A percentile compares a stretch with the other conserved stretches of the same genome.
phyloP scores from a whole-genome alignment of 1,139 yeast species.

The Protomyces gravidus region DNA sequence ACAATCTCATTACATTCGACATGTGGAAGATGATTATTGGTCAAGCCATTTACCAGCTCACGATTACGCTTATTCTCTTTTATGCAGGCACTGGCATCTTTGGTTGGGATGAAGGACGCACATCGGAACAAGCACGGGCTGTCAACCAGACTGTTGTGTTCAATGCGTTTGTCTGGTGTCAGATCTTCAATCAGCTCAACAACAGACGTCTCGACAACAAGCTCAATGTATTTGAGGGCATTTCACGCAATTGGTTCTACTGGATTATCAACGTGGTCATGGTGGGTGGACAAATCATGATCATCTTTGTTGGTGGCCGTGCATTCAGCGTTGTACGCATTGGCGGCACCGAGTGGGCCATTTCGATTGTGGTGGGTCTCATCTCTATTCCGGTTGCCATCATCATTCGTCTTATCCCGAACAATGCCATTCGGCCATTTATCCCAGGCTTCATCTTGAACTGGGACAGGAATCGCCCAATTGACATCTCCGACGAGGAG shows the following conservation, averaged over 20 bases:
- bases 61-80: constrained; percentile 71
- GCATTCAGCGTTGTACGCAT: constrained; percentile 80
- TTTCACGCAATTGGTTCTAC: constrained; percentile 78
- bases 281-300: constrained; percentile 76
- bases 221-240: constrained; percentile 75
- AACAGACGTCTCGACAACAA: constrained; percentile 90
- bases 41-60: constrained; percentile 72
- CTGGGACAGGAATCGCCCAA: constrained; percentile 36
- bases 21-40: constrained; percentile 99
- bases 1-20: constrained; percentile 77
- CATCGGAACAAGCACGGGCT: constrained; percentile 41
- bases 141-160: constrained; percentile 70
- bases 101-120: constrained; percentile 29
- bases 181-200: constrained; percentile 86
- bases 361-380: constrained; percentile 79
- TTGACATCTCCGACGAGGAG: constrained; percentile 26
- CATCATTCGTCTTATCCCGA: constrained; percentile 70
- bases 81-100: constrained; percentile 70
- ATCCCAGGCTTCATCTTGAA: constrained; percentile 52
- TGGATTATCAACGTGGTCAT: constrained; percentile 65
- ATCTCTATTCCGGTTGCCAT: constrained; percentile 76
- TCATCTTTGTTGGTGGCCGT: constrained; percentile 96
- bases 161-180: constrained; percentile 96
- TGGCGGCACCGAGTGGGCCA: constrained; percentile 83
- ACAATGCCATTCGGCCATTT: constrained; percentile 61